Base-by-base conservation (phyloP, 257 asterid species). In the Rhazya stricta region DNA sequence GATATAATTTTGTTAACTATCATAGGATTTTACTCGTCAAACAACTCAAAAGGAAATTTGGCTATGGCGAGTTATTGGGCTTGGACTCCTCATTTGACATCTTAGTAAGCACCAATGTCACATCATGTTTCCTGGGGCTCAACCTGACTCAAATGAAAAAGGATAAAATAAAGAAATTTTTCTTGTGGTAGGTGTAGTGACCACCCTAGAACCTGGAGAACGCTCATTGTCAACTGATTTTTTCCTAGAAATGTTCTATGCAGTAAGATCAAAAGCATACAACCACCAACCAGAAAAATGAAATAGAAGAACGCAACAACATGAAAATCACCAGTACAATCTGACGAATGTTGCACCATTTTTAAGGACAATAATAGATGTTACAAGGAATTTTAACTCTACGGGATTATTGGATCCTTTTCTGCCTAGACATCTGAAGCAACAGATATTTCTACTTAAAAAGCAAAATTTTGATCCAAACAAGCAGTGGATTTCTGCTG, bases 1-100 rank as follows among this genome's bases (percentile, higher is more conserved):
- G n/a, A 23, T 30, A 10, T 50, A n/a, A 46, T 76, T 78, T 80
- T 45, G 2, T 73, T 43, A 29, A 53, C 45, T 63, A 66, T 66
- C 81, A 66, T 30, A 62, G 30, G 67, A 61, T 62, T 15, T 34
- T 62, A 56, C 32, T n/a, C 23, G 18, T 32, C 43, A 32, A 32
- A 62, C 69, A 62, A 62, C 32, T 34, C 42, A 32, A 62, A 16
- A 32, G 25, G 43, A 62, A 32, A 62, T 32, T 34, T 34, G 45
- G 34, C 41, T 61, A 29, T 29, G 67, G 30, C 1, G 7, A 73
- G 21, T 27, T 78, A 23, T 34, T 34, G 69, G 30, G 30, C 63
- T 73, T 63, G 57, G 21, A 73, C 29, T 12, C 34, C 19, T 48
- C 36, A 18, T 25, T 61, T 51, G 16, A 41, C 15, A 32, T 45